Base-by-base conservation (phyloP, 2,329 filamentous ascomycete genomes). In the Didymella pomorum region DNA sequence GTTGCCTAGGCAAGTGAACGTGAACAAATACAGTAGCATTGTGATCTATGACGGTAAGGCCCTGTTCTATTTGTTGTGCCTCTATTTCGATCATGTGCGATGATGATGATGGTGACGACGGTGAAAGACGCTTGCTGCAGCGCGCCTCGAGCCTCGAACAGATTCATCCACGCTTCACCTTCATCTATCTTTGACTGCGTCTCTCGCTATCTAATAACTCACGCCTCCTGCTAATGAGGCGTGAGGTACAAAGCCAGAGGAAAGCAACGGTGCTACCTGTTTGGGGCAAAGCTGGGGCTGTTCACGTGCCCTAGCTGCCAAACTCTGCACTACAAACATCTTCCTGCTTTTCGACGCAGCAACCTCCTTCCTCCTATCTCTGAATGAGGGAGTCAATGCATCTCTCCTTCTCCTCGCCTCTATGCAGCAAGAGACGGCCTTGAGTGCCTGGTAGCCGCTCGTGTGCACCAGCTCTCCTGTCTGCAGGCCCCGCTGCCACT, bases 181-280 rank as follows among this genome's bases (percentile, higher is more conserved):
- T 51, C 33, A 46, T 28, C 14, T 41, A 16, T 1, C 11, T 21
- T 26, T 20, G 10, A 29, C 6, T 35, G 11, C 45, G 14, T 9
- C 86, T 89, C 87, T 86, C 83, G 83, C 85, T 80, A 87, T 89
- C 85, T 87, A 89, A 89, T 89, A 87, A 82, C 86, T 85, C 86
- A 76, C 80, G 80, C 77, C 78, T 78, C 70, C 69, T 69, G 50
- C 66, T 75, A 63, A 78, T 87, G 83, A 81, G 82, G 79, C 79
- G 76, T 78, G 86, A 86, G 87, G 89, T 89, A 89, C 86, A 89
- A 87, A 83, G 84, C 83, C 79, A 85, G 87, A 89, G 87, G 76
- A 91, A 73, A 89, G 63, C 54, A 72, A 82, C 65, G 61, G 61
- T 67, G 76, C 60, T 73, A 68, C 66, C 67, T 69, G 63, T 70